Evolutionary conservation across 768 basidiomycete genomes (phyloP).

Genomic region (Boletus subcaerulescens): DNA sequence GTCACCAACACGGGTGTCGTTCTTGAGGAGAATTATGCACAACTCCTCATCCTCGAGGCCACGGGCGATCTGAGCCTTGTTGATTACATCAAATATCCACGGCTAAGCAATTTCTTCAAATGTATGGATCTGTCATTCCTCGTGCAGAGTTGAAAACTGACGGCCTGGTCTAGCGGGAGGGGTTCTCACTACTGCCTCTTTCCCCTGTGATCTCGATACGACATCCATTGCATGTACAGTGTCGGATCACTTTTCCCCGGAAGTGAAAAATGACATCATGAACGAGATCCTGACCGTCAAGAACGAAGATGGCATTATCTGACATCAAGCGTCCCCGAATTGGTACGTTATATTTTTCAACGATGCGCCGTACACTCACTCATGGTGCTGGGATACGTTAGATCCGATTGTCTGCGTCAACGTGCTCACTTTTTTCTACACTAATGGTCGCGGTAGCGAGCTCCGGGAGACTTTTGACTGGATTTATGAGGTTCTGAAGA

Average conservation of each 20-base stretch:
- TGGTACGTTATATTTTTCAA: slow-evolving; percentile 14
- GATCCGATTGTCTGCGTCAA: slow-evolving; percentile 22
- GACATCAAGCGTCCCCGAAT: slow-evolving; percentile 20
- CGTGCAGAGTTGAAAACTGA: not conserved
- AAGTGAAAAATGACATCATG: slow-evolving; percentile 22
- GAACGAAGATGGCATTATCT: slow-evolving; percentile 18
- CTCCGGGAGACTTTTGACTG: slow-evolving; percentile 21
- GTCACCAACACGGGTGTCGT: slow-evolving; percentile 9
- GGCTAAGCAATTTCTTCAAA: slow-evolving; percentile 22
- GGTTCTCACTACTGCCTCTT: slow-evolving; percentile 10
- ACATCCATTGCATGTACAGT: slow-evolving; percentile 21
- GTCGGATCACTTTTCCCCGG: slow-evolving; percentile 8
- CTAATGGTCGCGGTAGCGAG: slow-evolving; percentile 17
- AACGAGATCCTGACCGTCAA: slow-evolving; percentile 16
- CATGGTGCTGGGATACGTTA: not conserved
- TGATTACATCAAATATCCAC: slow-evolving; percentile 16
- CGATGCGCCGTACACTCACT: not conserved
- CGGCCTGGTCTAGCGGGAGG: not conserved
- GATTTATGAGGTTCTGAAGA: slow-evolving; percentile 20
- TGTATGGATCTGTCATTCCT: not conserved
- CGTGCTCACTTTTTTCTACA: slow-evolving; percentile 19
- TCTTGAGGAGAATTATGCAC: slow-evolving; percentile 20
- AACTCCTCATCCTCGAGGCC: slow-evolving; percentile 21
- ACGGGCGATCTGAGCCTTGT: slow-evolving; percentile 18
- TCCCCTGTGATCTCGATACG: slow-evolving; percentile 18